These are phyloP conservation scores for Colletotrichum caudatum DNA, from an alignment of 2,329 filamentous ascomycete species.

Conservation along the genomic window DNA sequence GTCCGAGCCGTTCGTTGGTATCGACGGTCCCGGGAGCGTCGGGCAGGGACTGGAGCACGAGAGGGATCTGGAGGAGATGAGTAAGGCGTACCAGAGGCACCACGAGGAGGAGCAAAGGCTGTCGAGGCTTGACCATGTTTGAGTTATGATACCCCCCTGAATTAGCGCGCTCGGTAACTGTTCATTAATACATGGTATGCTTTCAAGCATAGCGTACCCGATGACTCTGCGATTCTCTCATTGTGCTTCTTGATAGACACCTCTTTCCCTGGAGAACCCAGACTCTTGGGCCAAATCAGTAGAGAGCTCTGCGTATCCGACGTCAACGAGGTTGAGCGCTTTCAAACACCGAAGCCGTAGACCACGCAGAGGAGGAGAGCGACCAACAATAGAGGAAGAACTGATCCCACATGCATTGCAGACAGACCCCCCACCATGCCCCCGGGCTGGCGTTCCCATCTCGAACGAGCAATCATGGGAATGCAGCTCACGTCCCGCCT, in stretches of 20 bases:
- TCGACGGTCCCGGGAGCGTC: neutral
- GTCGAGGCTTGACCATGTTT: constrained; percentile 23
- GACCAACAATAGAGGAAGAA: too few species aligned
- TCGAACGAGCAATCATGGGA: neutral
- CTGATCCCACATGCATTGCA: constrained; percentile 18
- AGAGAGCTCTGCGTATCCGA: too few species aligned
- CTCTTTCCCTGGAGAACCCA: neutral
- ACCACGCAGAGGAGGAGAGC: neutral
- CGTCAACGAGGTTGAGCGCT: too few species aligned
- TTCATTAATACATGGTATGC: neutral
- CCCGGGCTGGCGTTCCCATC: neutral
- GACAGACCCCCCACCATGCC: neutral
- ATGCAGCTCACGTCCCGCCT: neutral
- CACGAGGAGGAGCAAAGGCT: constrained; percentile 29
- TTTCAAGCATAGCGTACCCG: neutral
- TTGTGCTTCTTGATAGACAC: neutral
- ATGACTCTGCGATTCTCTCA: neutral
- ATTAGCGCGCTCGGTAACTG: neutral
- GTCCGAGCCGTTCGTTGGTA: constrained; percentile 30
- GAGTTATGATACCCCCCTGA: constrained; percentile 7
- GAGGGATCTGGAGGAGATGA: constrained; percentile 37
- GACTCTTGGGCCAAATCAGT: neutral
- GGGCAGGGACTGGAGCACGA: neutral
- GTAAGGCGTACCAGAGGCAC: constrained; percentile 37
- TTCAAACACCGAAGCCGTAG: too few species aligned